phyloP scores from a whole-genome alignment of 768 basidiomycete genomes.

The Leccinum truebloodii region DNA sequence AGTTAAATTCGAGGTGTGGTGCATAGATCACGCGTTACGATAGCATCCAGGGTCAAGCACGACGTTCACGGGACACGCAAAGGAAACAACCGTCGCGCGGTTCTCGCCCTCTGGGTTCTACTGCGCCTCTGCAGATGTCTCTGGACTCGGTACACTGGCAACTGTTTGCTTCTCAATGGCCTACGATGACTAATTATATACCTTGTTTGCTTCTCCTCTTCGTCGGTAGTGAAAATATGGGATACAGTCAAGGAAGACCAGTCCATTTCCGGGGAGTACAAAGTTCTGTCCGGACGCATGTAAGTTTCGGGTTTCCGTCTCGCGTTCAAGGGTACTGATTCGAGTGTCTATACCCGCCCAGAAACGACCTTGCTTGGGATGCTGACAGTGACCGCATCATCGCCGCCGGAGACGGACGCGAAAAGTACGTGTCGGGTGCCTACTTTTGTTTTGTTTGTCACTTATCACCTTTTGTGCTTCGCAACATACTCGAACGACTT shows the following conservation, averaged over 20 bases:
- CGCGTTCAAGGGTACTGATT: background rate
- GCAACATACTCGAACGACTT: background rate
- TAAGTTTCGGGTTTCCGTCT: slow-evolving; percentile 32
- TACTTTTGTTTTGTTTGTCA: background rate
- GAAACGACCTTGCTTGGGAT: slow-evolving; percentile 96
- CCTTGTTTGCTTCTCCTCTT: background rate
- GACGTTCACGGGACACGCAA: slow-evolving; percentile 78
- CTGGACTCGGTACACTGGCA: slow-evolving; percentile 66
- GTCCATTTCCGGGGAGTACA: slow-evolving; percentile 78
- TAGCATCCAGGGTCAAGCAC: slow-evolving; percentile 67
- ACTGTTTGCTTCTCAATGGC: too few species aligned
- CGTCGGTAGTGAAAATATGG: slow-evolving; percentile 80
- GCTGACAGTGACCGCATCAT: slow-evolving; percentile 96
- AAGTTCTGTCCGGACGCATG: slow-evolving; percentile 72
- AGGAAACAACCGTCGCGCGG: slow-evolving; percentile 85
- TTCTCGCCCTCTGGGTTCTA: slow-evolving; percentile 95
- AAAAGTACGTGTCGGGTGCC: slow-evolving; percentile 53
- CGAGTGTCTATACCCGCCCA: slow-evolving; percentile 29
- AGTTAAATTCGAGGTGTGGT: background rate
- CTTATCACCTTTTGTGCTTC: background rate
- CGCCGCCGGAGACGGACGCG: slow-evolving; percentile 88
- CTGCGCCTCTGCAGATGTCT: slow-evolving; percentile 85
- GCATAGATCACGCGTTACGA: background rate
- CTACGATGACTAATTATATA: background rate
- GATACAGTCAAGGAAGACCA: slow-evolving; percentile 88